These are phyloP conservation scores for Bimuria novae-zelandiae DNA, from an alignment of 2,329 filamentous ascomycete genomes.

Conservation along the genomic window DNA sequence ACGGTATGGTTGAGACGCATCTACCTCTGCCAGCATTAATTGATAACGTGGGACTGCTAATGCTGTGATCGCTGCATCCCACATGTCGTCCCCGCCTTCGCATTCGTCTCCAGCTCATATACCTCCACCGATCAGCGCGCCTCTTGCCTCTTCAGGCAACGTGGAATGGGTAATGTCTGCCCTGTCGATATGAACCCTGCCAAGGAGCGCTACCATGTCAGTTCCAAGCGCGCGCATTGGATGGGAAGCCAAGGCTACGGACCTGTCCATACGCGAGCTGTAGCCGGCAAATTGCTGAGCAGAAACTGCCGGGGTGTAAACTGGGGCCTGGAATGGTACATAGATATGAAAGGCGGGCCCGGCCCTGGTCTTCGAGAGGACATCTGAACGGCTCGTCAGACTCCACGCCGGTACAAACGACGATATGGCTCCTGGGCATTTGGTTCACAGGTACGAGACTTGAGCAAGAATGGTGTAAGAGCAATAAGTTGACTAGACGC, in stretches of 20 bases:
- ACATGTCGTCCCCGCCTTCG: slow-evolving; percentile 1
- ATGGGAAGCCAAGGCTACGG: background rate
- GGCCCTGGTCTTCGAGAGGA: background rate
- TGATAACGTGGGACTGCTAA: background rate
- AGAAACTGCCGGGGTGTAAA: slow-evolving; percentile 4
- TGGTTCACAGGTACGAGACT: slow-evolving; percentile 17
- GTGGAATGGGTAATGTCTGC: slow-evolving; percentile 11
- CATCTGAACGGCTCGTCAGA: background rate
- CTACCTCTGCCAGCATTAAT: background rate
- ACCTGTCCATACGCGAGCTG: background rate
- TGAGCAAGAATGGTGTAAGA: background rate
- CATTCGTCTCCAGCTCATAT: background rate
- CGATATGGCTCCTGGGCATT: slow-evolving; percentile 13
- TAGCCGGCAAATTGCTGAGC: slow-evolving; percentile 3
- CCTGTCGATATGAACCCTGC: slow-evolving; percentile 4
- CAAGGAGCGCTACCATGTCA: background rate
- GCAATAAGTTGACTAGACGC: background rate
- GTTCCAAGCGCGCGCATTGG: slow-evolving; percentile 3
- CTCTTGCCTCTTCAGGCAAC: background rate
- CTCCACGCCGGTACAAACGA: background rate
- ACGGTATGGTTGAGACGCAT: background rate
- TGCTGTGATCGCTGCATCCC: background rate
- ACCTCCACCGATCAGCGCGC: slow-evolving; percentile 1
- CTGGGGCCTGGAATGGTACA: background rate
- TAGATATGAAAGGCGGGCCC: slow-evolving; percentile 4